Percentiles rank a stretch among this genome's conserved stretches.
phyloP scores from a whole-genome alignment of 208 protist genomes.

The Leishmania guyanensis region DNA sequence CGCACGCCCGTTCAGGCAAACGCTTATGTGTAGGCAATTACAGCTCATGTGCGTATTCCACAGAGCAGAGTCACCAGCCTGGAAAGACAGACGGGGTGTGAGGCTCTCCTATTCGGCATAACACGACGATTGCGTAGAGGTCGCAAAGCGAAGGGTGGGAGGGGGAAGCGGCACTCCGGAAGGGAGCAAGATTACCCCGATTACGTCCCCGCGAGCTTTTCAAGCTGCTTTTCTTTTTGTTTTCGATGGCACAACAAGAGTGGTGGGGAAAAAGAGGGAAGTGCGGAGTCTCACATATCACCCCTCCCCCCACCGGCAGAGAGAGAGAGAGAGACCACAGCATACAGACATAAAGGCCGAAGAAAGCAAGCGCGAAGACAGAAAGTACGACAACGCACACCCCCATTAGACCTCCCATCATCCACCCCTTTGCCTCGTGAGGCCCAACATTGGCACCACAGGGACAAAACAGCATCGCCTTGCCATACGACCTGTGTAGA shows the following conservation, averaged over 20 bases:
- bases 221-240: not conserved
- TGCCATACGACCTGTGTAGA: not conserved
- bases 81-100: not conserved
- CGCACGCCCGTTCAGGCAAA: not conserved
- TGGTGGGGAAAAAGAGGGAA: not conserved
- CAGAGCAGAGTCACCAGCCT: not conserved
- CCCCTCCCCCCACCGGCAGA: not conserved
- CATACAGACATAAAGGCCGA: not conserved
- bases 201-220: not conserved
- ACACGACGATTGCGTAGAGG: not conserved
- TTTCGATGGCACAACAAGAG: not conserved
- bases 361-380: not conserved
- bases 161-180: not conserved
- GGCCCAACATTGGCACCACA: not conserved
- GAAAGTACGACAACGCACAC: not conserved
- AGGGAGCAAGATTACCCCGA: not conserved
- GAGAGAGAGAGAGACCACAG: too few species aligned
- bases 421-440: not conserved
- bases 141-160: not conserved
- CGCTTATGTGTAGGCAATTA: not conserved
- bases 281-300: not conserved
- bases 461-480: not conserved
- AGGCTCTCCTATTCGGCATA: not conserved
- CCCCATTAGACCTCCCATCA: not conserved
- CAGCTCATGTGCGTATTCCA: not conserved